Conservation (phyloP, 2,329 filamentous ascomycete genomes). For the Davidsoniella neocaledoniae region DNA sequence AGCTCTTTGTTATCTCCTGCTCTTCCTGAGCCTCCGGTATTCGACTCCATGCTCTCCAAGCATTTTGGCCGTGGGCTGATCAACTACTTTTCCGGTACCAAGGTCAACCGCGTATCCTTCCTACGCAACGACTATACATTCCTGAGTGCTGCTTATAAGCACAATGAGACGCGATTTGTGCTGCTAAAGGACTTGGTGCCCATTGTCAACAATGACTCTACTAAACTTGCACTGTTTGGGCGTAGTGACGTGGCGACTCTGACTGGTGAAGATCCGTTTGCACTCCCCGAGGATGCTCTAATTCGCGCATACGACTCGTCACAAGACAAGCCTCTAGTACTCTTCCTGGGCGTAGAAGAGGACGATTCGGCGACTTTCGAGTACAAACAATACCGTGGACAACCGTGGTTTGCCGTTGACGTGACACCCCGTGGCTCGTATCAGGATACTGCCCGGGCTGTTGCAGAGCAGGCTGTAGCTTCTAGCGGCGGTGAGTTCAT, state of each 20-base stretch:
- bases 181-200: slow-evolving; percentile 66
- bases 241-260: slow-evolving; percentile 53
- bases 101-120: slow-evolving; percentile 66
- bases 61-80: slow-evolving; percentile 66
- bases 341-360: slow-evolving; percentile 79
- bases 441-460: slow-evolving; percentile 42
- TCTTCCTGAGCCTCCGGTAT: slow-evolving; percentile 20
- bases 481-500: slow-evolving; percentile 7
- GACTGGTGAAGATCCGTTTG: slow-evolving; percentile 56
- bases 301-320: slow-evolving; percentile 60
- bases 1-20: neutral
- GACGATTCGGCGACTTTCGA: slow-evolving; percentile 29
- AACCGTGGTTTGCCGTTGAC: slow-evolving; percentile 80
- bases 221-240: slow-evolving; percentile 48
- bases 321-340: slow-evolving; percentile 47
- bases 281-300: slow-evolving; percentile 52
- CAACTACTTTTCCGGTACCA: slow-evolving; percentile 72
- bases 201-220: slow-evolving; percentile 35
- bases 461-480: slow-evolving; percentile 16
- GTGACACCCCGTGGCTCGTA: slow-evolving; percentile 55
- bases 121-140: slow-evolving; percentile 56
- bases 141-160: slow-evolving; percentile 47
- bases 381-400: slow-evolving; percentile 57
- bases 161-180: slow-evolving; percentile 54
- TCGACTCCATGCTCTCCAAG: slow-evolving; percentile 49